Evolutionary conservation across 2,329 filamentous ascomycete genomes (phyloP), one percentile per base, ranked within the genome.

Genomic region (Coniochaeta sp.): DNA sequence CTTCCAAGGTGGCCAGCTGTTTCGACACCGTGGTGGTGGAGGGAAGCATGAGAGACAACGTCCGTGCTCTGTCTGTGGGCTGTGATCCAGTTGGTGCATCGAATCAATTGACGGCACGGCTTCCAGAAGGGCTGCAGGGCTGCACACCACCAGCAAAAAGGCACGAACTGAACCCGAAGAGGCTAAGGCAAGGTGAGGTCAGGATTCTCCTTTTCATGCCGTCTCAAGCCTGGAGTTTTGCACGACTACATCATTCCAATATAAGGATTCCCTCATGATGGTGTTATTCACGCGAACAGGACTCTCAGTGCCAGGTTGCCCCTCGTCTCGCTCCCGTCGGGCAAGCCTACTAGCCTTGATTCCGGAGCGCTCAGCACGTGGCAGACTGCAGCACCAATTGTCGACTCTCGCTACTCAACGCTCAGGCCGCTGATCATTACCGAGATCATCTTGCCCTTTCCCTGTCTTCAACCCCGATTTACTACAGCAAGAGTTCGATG

Each of bases 151-250:
- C 14, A 24, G 12, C 18, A 40, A 16, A 7, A 14, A n/a, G n/a
- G n/a, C 35, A 40, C 35, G 35, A 40, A 40, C 20, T 26, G 18
- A 18, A 24, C 38, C 38, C 38, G 18, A 42, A 42, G 6, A n/a
- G 38, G 38, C 38, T n/a, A 42, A 42, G 38, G 38, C 38, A 42
- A 24, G 18, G 38, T 42, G 38, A 42, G 38, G 38, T 42, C 38
- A 42, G 38, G 22, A 26, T 42, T 24, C n/a, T 18, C 38, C 10
- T n/a, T n/a, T n/a, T n/a, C n/a, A n/a, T n/a, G n/a, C n/a, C n/a
- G n/a, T n/a, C n/a, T n/a, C n/a, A n/a, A n/a, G n/a, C n/a, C n/a
- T n/a, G n/a, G n/a, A n/a, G n/a, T n/a, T n/a, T n/a, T n/a, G n/a
- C n/a, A n/a, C n/a, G n/a, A n/a, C n/a, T n/a, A n/a, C n/a, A n/a